Base-by-base conservation (phyloP, 768 basidiomycete species). In the Scleroderma citrinum region DNA sequence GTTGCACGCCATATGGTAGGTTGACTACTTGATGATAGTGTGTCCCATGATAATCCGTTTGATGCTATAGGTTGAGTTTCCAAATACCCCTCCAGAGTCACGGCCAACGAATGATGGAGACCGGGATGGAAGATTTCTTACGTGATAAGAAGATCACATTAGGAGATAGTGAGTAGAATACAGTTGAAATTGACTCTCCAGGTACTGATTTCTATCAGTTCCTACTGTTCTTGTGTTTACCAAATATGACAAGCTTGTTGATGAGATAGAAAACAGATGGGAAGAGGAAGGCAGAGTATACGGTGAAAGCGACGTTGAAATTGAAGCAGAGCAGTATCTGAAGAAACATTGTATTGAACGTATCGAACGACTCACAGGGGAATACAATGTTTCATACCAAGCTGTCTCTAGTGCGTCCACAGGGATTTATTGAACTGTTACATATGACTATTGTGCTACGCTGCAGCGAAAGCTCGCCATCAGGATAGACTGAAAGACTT, bases 1-100 rank as follows among this genome's bases (percentile, higher is more conserved):
- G 23, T 14, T 56, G 13, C 55, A 56, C 37, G 55, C 55, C 6
- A 32, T 56, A 13, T 56, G 55, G 55, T 56, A 46, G 0, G 50
- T 16, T 17, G 17, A 11, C 10, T 43, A 7, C 13, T 34, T 4
- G 13, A 29, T 21, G 20, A 1, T 17, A 5, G 10, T 35, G 29
- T 7, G 13, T 3, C 5, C 11, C 41, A 4, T 30, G 21, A n/a
- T 44, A 21, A 44, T 11, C 34, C 5, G 20, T 7, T 20, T 12
- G 38, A 10, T 24, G 8, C n/a, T 12, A 14, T 10, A 51, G 49
- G 49, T 37, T 51, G 12, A 45, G 44, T 14, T 39, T 51, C 19
- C 34, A 37, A 31, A 39, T 39, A 20, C 37, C 49, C 8, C 37
- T 31, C 20, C 8, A 26, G 13, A 19, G 24, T 30, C 3, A 26